These are phyloP conservation scores for Neurospora sp. DNA, from an alignment of 495 filamentous ascomycete genomes.

Conservation along the genomic window DNA sequence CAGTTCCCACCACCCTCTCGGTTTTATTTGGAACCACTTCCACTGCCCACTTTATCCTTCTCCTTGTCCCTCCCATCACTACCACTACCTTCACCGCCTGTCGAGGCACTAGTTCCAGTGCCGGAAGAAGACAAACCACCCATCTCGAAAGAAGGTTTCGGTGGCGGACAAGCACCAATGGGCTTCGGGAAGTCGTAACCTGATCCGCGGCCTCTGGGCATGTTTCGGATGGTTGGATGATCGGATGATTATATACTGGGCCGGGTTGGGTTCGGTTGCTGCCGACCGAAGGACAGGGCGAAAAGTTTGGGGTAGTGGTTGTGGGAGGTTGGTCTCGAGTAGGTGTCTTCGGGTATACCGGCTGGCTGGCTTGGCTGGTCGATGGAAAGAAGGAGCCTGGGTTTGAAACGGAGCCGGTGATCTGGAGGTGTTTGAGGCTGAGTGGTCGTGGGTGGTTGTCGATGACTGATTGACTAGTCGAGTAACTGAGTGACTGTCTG, in stretches of 20 bases:
- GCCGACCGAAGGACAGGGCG: background rate
- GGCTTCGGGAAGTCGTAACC: background rate
- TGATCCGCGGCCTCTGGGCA: background rate
- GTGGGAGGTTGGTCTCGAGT: background rate
- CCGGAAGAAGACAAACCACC: too few relatives aligned
- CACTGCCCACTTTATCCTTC: background rate
- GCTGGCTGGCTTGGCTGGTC: background rate
- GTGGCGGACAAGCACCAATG: background rate
- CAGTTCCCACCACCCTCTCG: too few relatives aligned
- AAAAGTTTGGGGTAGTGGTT: background rate
- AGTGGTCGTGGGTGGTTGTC: background rate
- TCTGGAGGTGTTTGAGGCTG: background rate
- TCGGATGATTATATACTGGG: background rate
- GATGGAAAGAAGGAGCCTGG: background rate
- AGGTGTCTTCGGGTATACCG: background rate
- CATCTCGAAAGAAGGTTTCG: background rate
- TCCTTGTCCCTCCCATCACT: background rate
- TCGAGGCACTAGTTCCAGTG: too few relatives aligned
- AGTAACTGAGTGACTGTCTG: background rate
- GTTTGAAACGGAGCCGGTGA: background rate
- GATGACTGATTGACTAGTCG: background rate
- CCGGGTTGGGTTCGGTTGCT: background rate
- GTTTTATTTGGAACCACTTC: background rate
- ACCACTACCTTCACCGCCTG: too few relatives aligned
- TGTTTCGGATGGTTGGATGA: background rate